Base-by-base conservation (phyloP, 805 yeast species). In the Kluyveromyces starmeri region DNA sequence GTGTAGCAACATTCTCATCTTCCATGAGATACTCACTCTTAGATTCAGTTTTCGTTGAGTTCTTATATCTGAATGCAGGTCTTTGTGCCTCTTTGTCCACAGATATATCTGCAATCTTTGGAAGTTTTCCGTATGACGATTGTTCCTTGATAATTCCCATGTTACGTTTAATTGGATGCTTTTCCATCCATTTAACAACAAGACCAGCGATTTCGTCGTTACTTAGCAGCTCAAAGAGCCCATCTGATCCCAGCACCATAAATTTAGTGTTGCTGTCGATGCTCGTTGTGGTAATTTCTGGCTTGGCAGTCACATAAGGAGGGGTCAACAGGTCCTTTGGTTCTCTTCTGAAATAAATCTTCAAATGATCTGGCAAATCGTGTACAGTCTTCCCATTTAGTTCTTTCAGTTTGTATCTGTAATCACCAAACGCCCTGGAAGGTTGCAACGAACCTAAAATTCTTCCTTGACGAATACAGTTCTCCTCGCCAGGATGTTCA, bases 221-320 rank as follows among this genome's bases (percentile, higher is more conserved):
- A 14, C 89, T 73, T 37, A 92, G 67, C 73, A 89, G 71, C 58
- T 92, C 98, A 59, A 79, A 92, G 34, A 92, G 65, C 0, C 98
- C 98, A 61, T 92, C 98, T 14, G 94, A 78, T 0, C 89, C 98
- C 72, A 92, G 66, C 20, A 92, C 95, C 55, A 92, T 62, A 49
- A 92, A 92, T 52, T 85, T 92, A 44, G 78, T 74, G 14, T 69
- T 65, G 1, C 86, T 80, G 33, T 70, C 69, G 32, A 88, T 71
- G 49, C 78, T 75, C 9, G 88, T 80, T 2, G 95, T 78, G 2
- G 95, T 81, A 17, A 88, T 69, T 19, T 82, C 94, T 0, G 98
- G 98, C 55, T 81, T 88, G 1, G 98, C 97, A 1, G 98, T 92
- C 23, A 92, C 96, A 56, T 92, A 92, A 0, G 98, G 98, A 3